Percentiles rank a stretch among this genome's conserved stretches.
These are phyloP conservation scores for Phytophthora ramorum DNA, from an alignment of 352 stramenopile genomes.

Conservation along the genomic window DNA sequence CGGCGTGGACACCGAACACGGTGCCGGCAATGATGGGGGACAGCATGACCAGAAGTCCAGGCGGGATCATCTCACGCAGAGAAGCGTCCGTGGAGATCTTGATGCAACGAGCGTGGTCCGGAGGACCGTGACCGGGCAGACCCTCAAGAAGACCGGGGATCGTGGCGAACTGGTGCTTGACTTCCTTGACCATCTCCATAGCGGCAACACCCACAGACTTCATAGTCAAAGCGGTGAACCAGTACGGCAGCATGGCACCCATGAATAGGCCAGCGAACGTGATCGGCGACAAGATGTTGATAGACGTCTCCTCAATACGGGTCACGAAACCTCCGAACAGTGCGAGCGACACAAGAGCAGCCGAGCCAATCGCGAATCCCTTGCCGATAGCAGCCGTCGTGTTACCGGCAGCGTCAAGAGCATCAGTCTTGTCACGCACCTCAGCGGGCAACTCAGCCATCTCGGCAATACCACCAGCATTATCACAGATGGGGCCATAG, in stretches of 20 bases:
- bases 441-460: constrained; percentile 97
- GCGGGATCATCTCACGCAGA: constrained; percentile 99
- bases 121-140: constrained; percentile 84
- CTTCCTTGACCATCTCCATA: constrained; percentile 99
- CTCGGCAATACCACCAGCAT: constrained; percentile 99
- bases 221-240: constrained; percentile 99
- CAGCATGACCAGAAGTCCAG: constrained; percentile 98
- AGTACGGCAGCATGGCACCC: constrained; percentile 99
- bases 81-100: constrained; percentile 99
- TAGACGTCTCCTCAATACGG: constrained; percentile 94
- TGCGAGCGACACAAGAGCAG: constrained; percentile 97
- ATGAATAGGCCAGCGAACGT: constrained; percentile 99
- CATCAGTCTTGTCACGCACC: constrained; percentile 99
- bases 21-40: constrained; percentile 98
- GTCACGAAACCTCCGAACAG: constrained; percentile 99
- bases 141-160: constrained; percentile 98
- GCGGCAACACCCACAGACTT: constrained; percentile 98
- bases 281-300: constrained; percentile 98
- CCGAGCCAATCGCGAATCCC: constrained; percentile 99
- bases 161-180: constrained; percentile 99
- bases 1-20: constrained; percentile 98
- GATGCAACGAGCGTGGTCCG: constrained; percentile 95
- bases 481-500: constrained; percentile 99
- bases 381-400: constrained; percentile 99
- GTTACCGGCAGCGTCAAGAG: constrained; percentile 99